Conservation (phyloP, 495 filamentous ascomycete species). For the Astrothelium macrocarpum region DNA sequence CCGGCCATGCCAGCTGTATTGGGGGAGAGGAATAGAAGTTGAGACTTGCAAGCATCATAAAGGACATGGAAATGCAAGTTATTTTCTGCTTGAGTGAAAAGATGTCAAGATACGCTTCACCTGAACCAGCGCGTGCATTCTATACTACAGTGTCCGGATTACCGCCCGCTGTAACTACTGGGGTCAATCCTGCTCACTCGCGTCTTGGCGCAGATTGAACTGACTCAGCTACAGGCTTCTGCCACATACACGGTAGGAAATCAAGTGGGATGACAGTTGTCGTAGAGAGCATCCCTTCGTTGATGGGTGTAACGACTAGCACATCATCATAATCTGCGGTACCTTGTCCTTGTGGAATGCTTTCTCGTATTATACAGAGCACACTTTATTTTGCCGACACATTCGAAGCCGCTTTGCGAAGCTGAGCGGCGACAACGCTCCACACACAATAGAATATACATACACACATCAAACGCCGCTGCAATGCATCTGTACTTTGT, state of each 20-base stretch:
- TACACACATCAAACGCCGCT: neutral
- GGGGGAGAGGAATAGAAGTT: no score
- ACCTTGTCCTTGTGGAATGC: neutral
- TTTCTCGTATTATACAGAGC: neutral
- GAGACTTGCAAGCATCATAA: no score
- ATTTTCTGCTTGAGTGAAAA: no score
- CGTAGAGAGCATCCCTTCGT: neutral
- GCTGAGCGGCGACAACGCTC: neutral
- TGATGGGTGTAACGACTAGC: neutral
- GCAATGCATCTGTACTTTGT: neutral
- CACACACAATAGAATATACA: neutral
- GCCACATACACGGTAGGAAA: no score
- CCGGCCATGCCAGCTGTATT: no score
- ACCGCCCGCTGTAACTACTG: neutral
- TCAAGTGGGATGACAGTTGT: neutral
- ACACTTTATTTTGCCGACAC: neutral
- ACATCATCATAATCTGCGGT: neutral
- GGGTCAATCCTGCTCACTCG: no score
- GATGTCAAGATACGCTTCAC: no score
- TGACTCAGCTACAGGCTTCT: no score
- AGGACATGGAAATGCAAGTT: no score
- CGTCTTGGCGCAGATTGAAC: no score
- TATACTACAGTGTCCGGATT: no score
- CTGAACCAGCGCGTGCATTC: no score
- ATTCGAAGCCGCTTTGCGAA: neutral